phyloP scores from a whole-genome alignment of 192 early-diverging fungal species.

The Phlyctochytrium planicorne region DNA sequence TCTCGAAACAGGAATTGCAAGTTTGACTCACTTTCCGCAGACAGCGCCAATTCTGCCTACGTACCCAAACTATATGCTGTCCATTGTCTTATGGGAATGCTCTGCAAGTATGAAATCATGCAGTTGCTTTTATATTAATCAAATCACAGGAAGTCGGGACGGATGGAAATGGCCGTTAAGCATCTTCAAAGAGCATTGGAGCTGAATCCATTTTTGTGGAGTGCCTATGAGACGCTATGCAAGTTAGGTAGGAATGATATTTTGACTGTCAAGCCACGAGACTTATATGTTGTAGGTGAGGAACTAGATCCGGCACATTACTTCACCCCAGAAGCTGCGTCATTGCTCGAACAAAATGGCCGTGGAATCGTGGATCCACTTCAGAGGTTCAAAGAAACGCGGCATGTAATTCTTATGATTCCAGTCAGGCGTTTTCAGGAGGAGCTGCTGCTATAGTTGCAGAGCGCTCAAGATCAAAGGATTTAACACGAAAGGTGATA shows the following conservation, averaged over 20 bases:
- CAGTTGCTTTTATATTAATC: background rate
- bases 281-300: constrained; percentile 5
- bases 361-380: too few species aligned
- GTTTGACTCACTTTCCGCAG: background rate
- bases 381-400: too few species aligned
- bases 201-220: constrained; percentile 44
- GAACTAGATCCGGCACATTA: background rate
- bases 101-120: constrained; percentile 22
- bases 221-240: constrained; percentile 35
- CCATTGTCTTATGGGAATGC: constrained; percentile 21
- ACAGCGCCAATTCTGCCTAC: background rate
- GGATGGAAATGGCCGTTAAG: constrained; percentile 15
- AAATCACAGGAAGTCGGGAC: constrained; percentile 5
- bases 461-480: too few species aligned
- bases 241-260: constrained; percentile 41
- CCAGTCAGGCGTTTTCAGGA: too few species aligned
- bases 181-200: constrained; percentile 26
- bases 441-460: too few species aligned
- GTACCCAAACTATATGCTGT: too few species aligned
- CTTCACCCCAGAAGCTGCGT: too few species aligned
- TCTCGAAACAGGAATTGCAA: too few species aligned
- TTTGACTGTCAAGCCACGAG: background rate
- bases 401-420: too few species aligned
- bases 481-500: too few species aligned
- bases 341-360: too few species aligned